A percentile compares a stretch with the other conserved stretches of the same genome.
Evolutionary conservation across 176 grass and related monocot genomes (phyloP).

Genomic region (Carex myosuroides): DNA sequence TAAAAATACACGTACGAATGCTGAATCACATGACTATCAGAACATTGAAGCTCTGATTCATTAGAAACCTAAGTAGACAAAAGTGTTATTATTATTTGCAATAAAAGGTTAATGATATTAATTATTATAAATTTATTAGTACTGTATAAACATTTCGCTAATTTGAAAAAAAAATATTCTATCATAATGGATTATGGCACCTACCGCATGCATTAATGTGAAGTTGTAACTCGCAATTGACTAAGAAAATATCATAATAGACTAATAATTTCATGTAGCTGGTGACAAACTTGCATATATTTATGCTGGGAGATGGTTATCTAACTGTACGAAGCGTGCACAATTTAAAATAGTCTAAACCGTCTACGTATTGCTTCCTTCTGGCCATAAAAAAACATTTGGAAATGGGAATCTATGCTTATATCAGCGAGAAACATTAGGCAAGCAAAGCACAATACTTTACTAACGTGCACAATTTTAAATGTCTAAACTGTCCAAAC

Average conservation of each 20-base stretch:
- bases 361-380: not conserved
- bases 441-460: not conserved
- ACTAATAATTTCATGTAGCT: not conserved
- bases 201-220: not conserved
- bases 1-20: no score
- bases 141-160: not conserved
- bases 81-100: not conserved
- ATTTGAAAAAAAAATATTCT: not conserved
- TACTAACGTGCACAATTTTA: not conserved
- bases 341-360: not conserved
- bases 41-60: no score
- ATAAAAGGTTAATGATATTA: not conserved
- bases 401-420: slow-evolving; percentile 11
- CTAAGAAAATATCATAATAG: not conserved
- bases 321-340: not conserved
- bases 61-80: no score
- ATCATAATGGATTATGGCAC: not conserved
- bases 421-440: slow-evolving; percentile 2
- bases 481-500: no score
- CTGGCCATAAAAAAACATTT: not conserved
- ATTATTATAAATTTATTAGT: not conserved
- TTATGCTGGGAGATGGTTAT: not conserved
- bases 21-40: no score
- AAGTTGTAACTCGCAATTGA: not conserved
- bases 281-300: not conserved